A percentile compares a stretch with the other conserved stretches of the same genome.
Evolutionary conservation across 805 yeast genomes (phyloP).

Genomic region (Starmerella etchellsii): DNA sequence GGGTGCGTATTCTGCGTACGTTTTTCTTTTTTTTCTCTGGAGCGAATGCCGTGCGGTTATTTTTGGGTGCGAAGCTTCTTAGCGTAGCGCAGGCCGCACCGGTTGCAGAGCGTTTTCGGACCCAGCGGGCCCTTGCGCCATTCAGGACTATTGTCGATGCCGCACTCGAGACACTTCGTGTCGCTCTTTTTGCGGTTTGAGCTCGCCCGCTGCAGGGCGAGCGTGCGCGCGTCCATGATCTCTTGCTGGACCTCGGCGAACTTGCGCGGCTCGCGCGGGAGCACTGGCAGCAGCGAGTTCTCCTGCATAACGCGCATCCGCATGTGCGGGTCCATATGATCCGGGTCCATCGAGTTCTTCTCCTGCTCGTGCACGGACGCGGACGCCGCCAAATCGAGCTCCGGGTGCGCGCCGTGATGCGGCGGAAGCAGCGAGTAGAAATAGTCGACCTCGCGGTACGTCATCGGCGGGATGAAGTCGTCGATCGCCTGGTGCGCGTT

Average conservation of each 20-base stretch:
- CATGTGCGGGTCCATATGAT: conserved; percentile 17
- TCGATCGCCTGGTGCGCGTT: conserved; percentile 5
- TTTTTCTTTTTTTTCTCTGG: no score
- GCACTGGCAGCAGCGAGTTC: conserved; percentile 6
- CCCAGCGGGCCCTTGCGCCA: conserved; percentile 91
- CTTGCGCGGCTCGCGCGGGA: conserved; percentile 17
- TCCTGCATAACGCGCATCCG: conserved; percentile 15
- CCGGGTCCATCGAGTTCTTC: conserved; percentile 16
- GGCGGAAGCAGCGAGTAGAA: conserved; percentile 18
- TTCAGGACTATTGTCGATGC: conserved; percentile 67
- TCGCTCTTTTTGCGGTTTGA: conserved; percentile 6
- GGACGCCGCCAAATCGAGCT: conserved; percentile 9
- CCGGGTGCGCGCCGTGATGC: conserved; percentile 7
- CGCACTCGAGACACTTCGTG: conserved; percentile 51
- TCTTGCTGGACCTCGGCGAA: conserved; percentile 18
- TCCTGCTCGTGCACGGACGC: conserved; percentile 16
- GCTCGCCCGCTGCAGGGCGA: conserved; percentile 4
- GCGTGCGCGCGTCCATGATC: conserved; percentile 4
- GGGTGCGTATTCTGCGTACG: no score
- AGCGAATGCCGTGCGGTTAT: background rate
- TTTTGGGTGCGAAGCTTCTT: conserved; percentile 23
- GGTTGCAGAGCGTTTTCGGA: conserved; percentile 71
- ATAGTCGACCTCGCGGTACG: conserved; percentile 16
- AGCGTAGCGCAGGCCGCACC: conserved; percentile 64
- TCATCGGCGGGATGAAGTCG: conserved; percentile 19